Base-by-base conservation (phyloP, 768 basidiomycete species). In the Auricularia cornea region DNA sequence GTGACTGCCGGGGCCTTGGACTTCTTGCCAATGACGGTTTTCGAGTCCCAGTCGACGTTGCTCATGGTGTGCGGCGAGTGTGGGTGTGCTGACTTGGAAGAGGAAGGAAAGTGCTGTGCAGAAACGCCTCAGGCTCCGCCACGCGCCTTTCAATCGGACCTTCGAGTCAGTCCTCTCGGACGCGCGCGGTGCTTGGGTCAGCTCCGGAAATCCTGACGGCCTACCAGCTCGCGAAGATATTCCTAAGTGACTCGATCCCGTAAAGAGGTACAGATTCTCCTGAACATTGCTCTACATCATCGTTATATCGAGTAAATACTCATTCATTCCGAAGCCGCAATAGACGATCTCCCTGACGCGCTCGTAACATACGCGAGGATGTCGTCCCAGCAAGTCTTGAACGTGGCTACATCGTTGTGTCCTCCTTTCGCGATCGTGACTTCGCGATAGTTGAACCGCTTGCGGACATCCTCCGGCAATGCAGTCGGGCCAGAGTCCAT, bases 1-100 rank as follows among this genome's bases (percentile, higher is more conserved):
- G 75, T 81, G 73, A 79, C 90, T 80, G 80, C 90, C 74, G 75
- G 84, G 66, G 70, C 81, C 73, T 75, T 83, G 75, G 76, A 82
- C 74, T 84, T 90, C 71, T 70, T 78, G 62, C 91, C 90, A 68
- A 94, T 90, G 66, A 91, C 86, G 64, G 76, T 72, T 73, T 88
- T 89, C 64, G 68, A 76, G 63, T 93, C 90, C 88, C 87, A 89
- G 62, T 92, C 88, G 52, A 61, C 41, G 38, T 48, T 44, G 31
- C 41, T 32, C 60, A 61, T 64, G 31, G 54, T 16, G 28, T n/a
- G 1, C 10, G 23, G 29, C 8, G 54, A 14, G 16, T 57, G 54
- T 29, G 26, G 28, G 54, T n/a, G 54, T 48, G 54, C 6, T n/a
- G 26, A 26, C 6, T 29, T 20, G 28, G 29, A 20, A 26, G 26